Percentiles rank a stretch among this genome's conserved stretches.
Conservation (phyloP, 768 basidiomycete genomes). For the Calocera cornea region DNA sequence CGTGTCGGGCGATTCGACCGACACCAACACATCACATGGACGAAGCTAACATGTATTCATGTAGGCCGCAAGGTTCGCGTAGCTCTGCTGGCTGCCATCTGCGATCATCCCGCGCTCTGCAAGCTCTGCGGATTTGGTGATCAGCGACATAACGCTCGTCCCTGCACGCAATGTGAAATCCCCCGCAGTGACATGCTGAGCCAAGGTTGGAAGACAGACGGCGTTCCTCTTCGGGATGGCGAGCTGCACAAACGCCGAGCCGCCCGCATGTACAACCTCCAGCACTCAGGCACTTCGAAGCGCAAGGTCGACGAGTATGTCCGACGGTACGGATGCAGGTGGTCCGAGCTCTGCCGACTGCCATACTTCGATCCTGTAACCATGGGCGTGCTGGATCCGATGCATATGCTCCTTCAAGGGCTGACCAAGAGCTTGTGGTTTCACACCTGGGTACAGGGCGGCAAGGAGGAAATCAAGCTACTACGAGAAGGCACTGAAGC, state of each 20-base stretch:
- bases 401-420: slow-evolving; percentile 7
- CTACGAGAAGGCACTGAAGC: background rate
- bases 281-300: slow-evolving; percentile 2
- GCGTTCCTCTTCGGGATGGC: slow-evolving; percentile 12
- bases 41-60: background rate
- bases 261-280: slow-evolving; percentile 8
- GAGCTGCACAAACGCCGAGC: slow-evolving; percentile 11
- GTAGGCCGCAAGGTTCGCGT: slow-evolving; percentile 22
- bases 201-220: background rate
- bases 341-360: background rate
- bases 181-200: slow-evolving; percentile 17
- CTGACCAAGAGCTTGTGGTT: background rate
- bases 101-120: slow-evolving; percentile 30
- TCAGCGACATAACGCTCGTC: slow-evolving; percentile 21
- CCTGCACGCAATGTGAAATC: slow-evolving; percentile 29
- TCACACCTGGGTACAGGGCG: background rate
- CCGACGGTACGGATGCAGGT: background rate
- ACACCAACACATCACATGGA: background rate
- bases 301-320: background rate
- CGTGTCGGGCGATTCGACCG: background rate
- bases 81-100: slow-evolving; percentile 24
- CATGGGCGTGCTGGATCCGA: slow-evolving; percentile 7
- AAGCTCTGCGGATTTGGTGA: slow-evolving; percentile 25
- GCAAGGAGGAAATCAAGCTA: background rate
- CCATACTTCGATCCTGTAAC: slow-evolving; percentile 7